Evolutionary conservation across 2,329 filamentous ascomycete genomes (phyloP), one percentile per base, ranked within the genome.

Genomic region (Pseudogymnoascus sp.): DNA sequence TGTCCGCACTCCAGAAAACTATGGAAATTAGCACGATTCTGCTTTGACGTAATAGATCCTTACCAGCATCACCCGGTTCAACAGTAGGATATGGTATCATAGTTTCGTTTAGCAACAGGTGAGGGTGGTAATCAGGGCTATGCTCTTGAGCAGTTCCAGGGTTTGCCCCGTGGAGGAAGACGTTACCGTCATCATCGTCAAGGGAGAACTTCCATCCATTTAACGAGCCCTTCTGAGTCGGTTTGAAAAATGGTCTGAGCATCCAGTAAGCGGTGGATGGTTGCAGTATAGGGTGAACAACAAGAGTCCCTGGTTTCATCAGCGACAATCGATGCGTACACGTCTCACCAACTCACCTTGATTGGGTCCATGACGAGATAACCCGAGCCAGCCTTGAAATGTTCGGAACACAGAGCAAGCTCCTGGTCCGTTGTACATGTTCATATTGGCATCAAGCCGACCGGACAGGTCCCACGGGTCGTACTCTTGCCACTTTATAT

Each of bases 331-430:
- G 29, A 31, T 31, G 29, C 29, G 29, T 31, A 31, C 29, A 31
- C 8, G 5, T 31, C 6, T 31, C 29, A 10, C 29, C 29, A 31
- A 31, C 29, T 31, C 29, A 1, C 92, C 92, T 76, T 95, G 85
- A 3, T 80, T 80, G 0, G 90, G 89, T 0, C 81, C 85, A 0
- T 84, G 91, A 81, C 96, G 86, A 64, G 83, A 84, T 62, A 96
- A 75, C 92, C 92, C 96, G 23, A 90, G 91, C 61, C 40, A 40
- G 14, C 18, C 14, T 26, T 57, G 91, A 75, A 89, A 92, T 80
- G 90, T 88, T 54, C 92, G 83, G 75, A 96, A 91, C 78, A 90
- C 90, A 62, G 83, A 87, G 75, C 90, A 95, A 0, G 89, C 86
- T 0, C 91, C 91, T 0, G 91, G 81, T 0, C 91, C 90, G 61